phyloP scores from a whole-genome alignment of 345 rosid genomes.

The Dimocarpus longan region DNA sequence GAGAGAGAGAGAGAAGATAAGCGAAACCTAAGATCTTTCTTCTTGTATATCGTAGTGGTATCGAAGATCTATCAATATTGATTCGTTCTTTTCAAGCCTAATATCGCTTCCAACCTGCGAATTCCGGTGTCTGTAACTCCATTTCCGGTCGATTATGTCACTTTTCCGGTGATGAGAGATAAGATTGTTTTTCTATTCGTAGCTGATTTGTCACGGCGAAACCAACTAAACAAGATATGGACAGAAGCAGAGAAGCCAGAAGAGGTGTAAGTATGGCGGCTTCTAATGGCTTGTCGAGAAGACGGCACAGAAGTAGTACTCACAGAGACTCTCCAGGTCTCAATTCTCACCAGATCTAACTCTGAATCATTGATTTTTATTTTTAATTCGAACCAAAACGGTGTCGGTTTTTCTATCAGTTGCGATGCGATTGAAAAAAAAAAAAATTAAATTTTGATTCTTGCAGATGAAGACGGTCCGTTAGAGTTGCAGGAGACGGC shows the following conservation, averaged over 20 bases:
- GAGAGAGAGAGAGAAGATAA: conserved; percentile 27
- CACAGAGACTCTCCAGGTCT: conserved; percentile 93
- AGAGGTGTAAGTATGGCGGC: conserved; percentile 65
- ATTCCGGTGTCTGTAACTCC: conserved; percentile 20
- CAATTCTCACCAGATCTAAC: conserved; percentile 44
- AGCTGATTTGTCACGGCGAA: conserved; percentile 29
- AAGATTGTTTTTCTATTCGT: conserved; percentile 15
- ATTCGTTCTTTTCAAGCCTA: conserved; percentile 10
- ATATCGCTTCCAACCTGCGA: conserved; percentile 1
- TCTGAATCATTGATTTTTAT: neutral
- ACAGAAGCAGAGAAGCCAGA: conserved; percentile 88
- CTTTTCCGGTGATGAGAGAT: conserved; percentile 52
- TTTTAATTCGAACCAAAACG: neutral
- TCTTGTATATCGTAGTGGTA: conserved; percentile 15
- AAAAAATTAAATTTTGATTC: neutral
- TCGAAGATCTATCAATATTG: conserved; percentile 25
- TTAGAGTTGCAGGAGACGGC: conserved; percentile 74
- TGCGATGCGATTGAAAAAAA: neutral
- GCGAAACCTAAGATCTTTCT: conserved; percentile 42
- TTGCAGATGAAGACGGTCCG: conserved; percentile 77
- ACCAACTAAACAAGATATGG: conserved; percentile 48
- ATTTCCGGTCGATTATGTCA: conserved; percentile 34
- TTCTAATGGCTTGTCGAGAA: conserved; percentile 69
- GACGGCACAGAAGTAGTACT: conserved; percentile 74
- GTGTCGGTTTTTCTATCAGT: neutral